phyloP scores from a whole-genome alignment of 805 yeast species.

The Candida broadrunensis region DNA sequence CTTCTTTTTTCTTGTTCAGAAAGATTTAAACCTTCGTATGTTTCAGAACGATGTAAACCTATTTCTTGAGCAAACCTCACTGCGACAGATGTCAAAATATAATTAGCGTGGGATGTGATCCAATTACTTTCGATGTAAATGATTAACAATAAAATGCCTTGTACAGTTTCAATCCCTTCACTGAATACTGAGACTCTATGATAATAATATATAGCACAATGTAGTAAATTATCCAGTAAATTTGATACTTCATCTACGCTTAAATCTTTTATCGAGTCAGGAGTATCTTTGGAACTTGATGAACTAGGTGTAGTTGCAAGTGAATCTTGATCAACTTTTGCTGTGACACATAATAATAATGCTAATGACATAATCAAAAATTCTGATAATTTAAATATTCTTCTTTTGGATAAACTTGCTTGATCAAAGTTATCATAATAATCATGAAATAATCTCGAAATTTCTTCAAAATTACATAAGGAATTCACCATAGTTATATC shows the following conservation, averaged over 20 bases:
- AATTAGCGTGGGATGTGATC: conserved; percentile 27
- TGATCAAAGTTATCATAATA: conserved; percentile 17
- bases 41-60: conserved; percentile 38
- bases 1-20: conserved; percentile 23
- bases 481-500: conserved; percentile 17
- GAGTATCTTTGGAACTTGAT: neutral
- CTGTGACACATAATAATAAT: conserved; percentile 21
- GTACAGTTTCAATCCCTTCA: conserved; percentile 51
- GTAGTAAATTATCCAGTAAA: conserved; percentile 17
- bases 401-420: conserved; percentile 5
- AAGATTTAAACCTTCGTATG: conserved; percentile 15
- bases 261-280: conserved; percentile 1
- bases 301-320: neutral
- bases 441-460: conserved; percentile 18
- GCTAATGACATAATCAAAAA: conserved; percentile 30
- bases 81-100: conserved; percentile 29
- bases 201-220: conserved; percentile 47
- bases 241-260: conserved; percentile 12
- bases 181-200: conserved; percentile 47
- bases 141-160: conserved; percentile 49
- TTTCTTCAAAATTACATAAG: conserved; percentile 14
- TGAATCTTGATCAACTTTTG: conserved; percentile 15
- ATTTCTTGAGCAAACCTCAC: conserved; percentile 39
- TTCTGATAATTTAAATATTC: conserved; percentile 26
- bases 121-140: conserved; percentile 31